Base-by-base conservation (phyloP, 345 rosid species). In the Pelargonium nanum region DNA sequence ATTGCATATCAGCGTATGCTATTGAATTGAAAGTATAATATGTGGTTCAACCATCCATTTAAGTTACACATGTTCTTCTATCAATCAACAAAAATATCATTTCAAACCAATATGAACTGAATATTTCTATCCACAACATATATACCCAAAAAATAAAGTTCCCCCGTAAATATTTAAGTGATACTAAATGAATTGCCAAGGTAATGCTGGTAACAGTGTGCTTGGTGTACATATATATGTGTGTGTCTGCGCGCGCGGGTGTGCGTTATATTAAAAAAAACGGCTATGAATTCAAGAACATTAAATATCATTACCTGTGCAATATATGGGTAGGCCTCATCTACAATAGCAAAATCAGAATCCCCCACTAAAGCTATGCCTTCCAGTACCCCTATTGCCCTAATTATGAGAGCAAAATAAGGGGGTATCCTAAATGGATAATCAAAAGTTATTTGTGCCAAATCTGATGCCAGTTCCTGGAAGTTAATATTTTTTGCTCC, bases 341-440 rank as follows among this genome's bases (percentile, higher is more conserved):
- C 96, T 25, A 92, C 95, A 57, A 87, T 81, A 53, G 98, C 96
- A 77, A 92, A 89, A 55, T 89, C 95, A 72, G 96, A 81, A 77
- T 92, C 85, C 22, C 95, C 98, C 68, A 92, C 98, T 65, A 92
- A 70, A 72, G 96, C 98, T 58, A 92, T 92, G 63, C 93, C 98
- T 77, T 92, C 96, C 68, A 92, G 75, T 26, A 92, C 98, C 59
- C 98, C 95, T 68, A 92, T 87, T 56, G 98, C 98, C 75, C 98
- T 83, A 55, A 92, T 89, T 63, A 92, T 89, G 57, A 92, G 91
- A 55, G 98, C 96, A 70, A 87, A 92, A 77, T 92, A 92, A 51
- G 96, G 98, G 23, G 96, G 98, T 72, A 92, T 92, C 80, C 91
- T 85, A 68, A 92, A 92, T 34, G 98, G 98, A 78, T 92, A 92